phyloP scores from a whole-genome alignment of 257 asterid species.

The Solanum appendiculatum region DNA sequence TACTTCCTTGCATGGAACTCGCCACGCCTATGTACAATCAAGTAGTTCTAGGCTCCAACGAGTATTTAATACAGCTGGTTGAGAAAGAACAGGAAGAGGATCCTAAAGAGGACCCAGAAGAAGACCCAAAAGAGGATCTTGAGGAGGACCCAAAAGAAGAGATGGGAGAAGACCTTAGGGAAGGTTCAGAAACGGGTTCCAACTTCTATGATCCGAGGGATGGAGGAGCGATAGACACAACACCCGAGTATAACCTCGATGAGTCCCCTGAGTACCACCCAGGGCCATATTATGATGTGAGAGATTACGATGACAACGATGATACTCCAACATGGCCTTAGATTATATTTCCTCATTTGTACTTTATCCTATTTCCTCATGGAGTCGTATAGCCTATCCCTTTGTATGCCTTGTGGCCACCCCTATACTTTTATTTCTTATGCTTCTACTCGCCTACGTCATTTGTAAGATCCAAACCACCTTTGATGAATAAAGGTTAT shows the following conservation, averaged over 20 bases:
- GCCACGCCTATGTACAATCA: neutral
- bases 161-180: neutral
- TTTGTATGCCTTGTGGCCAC: neutral
- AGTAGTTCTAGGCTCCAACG: neutral
- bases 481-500: neutral
- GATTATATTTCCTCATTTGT: neutral
- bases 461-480: neutral
- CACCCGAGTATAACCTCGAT: neutral
- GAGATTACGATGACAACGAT: neutral
- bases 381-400: neutral
- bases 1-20: neutral
- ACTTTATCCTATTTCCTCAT: neutral
- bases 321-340: neutral
- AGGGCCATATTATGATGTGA: neutral
- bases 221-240: neutral
- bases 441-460: neutral
- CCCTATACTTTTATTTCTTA: neutral
- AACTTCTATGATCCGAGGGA: neutral
- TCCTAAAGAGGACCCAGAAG: neutral
- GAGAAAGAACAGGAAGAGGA: neutral
- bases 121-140: no score
- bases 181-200: neutral
- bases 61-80: neutral
- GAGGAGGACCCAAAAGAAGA: neutral
- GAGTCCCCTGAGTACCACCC: neutral